Evolutionary conservation across 768 basidiomycete genomes (phyloP), one percentile per base, ranked within the genome.

Genomic region (Suillus occidentalis): DNA sequence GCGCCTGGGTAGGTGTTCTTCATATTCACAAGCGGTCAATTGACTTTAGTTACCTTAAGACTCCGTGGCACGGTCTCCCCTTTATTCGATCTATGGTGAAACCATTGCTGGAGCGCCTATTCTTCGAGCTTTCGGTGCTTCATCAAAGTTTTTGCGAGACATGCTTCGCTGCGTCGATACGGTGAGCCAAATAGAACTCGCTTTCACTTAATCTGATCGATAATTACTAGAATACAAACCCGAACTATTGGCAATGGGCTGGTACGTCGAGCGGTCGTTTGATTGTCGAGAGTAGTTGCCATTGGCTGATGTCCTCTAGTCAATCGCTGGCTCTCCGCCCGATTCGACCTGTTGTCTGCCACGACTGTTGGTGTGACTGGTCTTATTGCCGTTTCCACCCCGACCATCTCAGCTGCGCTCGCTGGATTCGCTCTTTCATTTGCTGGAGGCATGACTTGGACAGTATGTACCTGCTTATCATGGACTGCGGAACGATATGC

Each of bases 181-280:
- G 42, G 90, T 92, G 66, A 67, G 88, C 77, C 45, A 40, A 22
- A 34, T 28, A 43, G 50, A 2, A 3, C 61, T 61, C 4, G 37
- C 40, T 31, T 47, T 39, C 20, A 42, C 47, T 20, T 18, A 42
- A 47, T 57, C 60, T 62, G 13, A 66, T 66, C 22, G 57, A 20
- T 43, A 45, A 20, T 43, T 22, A 20, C 40, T 55, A 85, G 84
- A 87, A 86, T 63, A 69, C 86, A 18, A 92, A 87, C 71, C 92
- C 92, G 4, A 91, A 87, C 73, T 94, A 91, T 72, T 96, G 95
- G 95, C 90, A 91, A 85, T 95, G 91, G 92, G 91, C 88, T 79
- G 88, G 88, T 91, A 73, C 61, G 80, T 70, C 60, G 36, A 45
- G 34, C 42, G n/a, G 16, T 39, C 8, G 36, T 62, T 36, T 49